Evolutionary conservation across 192 early-diverging fungal species (phyloP).

Genomic region (Dissophora ornata): DNA sequence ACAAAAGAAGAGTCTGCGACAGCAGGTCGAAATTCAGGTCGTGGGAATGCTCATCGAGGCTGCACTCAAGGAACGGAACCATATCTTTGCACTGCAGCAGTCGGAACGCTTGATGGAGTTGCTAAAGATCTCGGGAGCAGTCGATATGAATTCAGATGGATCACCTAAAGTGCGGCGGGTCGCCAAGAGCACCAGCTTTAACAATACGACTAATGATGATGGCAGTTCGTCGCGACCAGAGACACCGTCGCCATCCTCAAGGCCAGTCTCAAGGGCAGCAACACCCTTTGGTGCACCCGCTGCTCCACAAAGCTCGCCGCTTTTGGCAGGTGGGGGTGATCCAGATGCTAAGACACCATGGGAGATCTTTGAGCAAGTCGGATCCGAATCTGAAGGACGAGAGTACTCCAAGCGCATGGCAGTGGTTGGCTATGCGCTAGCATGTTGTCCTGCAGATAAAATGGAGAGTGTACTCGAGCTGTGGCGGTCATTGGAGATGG

Average conservation of each 20-base stretch:
- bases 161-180: constrained; percentile 29
- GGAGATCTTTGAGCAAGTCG: constrained; percentile 56
- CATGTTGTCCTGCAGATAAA: constrained; percentile 62
- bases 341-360: constrained; percentile 57
- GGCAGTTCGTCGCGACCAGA: neutral
- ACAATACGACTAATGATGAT: neutral
- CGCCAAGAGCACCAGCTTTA: constrained; percentile 31
- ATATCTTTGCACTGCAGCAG: constrained; percentile 61
- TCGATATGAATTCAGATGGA: constrained; percentile 38
- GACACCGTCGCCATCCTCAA: constrained; percentile 14
- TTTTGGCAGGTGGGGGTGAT: constrained; percentile 31
- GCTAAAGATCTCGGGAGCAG: constrained; percentile 30
- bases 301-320: neutral
- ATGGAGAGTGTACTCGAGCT: constrained; percentile 40
- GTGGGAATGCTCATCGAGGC: constrained; percentile 71
- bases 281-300: neutral
- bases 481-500: constrained; percentile 49
- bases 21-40: constrained; percentile 62
- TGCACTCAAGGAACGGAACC: constrained; percentile 68
- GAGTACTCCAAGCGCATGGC: constrained; percentile 57
- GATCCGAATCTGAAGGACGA: constrained; percentile 32
- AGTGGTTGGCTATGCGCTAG: constrained; percentile 65
- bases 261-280: constrained; percentile 21
- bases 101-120: constrained; percentile 71
- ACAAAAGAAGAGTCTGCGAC: constrained; percentile 25